These are phyloP conservation scores for Calvatia gigantea DNA, from an alignment of 768 basidiomycete species.

Conservation along the genomic window DNA sequence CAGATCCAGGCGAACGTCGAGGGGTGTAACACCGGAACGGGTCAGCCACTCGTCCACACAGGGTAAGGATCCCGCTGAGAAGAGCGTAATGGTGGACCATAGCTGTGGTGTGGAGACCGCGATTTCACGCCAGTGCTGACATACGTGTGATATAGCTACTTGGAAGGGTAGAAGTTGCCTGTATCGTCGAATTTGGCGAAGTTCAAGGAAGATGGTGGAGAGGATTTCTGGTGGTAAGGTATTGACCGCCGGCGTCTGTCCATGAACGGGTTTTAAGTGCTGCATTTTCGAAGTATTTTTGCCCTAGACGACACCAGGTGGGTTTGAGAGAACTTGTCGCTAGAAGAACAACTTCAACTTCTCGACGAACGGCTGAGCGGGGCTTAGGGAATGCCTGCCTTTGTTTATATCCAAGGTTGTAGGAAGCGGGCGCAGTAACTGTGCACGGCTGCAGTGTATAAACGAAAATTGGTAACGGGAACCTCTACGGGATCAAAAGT, in stretches of 20 bases:
- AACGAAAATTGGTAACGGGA: too few species aligned
- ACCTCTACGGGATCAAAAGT: too few species aligned
- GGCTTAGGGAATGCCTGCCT: not conserved
- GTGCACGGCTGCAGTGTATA: too few species aligned
- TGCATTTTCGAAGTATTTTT: not conserved
- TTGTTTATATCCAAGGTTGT: too few species aligned
- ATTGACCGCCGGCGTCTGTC: slow-evolving; percentile 10
- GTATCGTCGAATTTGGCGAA: slow-evolving; percentile 19
- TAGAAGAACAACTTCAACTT: too few species aligned
- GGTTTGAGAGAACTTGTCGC: too few species aligned
- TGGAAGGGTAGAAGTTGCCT: slow-evolving; percentile 27
- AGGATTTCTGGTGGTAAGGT: slow-evolving; percentile 29
- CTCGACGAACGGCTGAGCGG: too few species aligned
- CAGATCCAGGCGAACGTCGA: slow-evolving; percentile 7
- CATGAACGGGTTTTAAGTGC: not conserved
- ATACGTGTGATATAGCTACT: slow-evolving; percentile 40
- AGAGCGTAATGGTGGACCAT: slow-evolving; percentile 32
- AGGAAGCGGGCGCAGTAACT: too few species aligned
- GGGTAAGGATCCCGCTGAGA: not conserved
- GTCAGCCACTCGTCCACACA: slow-evolving; percentile 10
- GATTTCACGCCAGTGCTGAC: slow-evolving; percentile 34
- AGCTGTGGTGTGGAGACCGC: slow-evolving; percentile 32
- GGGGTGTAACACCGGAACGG: slow-evolving; percentile 13
- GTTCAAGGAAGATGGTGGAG: slow-evolving; percentile 23
- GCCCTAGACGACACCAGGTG: not conserved